Evolutionary conservation across 257 asterid genomes (phyloP).

Genomic region (Solanum raphanifolium): DNA sequence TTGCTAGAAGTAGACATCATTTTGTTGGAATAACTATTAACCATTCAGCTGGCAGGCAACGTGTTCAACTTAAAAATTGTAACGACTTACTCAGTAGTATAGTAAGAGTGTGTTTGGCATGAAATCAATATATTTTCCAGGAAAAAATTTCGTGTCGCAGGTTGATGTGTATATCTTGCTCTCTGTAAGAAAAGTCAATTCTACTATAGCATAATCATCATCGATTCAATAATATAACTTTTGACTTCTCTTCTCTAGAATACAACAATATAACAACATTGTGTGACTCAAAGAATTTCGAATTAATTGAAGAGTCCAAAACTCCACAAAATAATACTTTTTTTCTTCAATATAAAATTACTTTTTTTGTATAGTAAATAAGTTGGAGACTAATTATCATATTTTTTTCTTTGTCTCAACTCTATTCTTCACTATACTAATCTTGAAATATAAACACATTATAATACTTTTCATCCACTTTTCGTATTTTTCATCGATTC

Average conservation of each 20-base stretch:
- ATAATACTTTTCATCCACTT: too few species aligned
- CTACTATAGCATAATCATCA: too few species aligned
- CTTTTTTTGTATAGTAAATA: too few species aligned
- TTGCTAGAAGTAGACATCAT: background rate
- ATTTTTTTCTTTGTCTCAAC: background rate
- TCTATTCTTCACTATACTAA: background rate
- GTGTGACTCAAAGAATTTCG: too few species aligned
- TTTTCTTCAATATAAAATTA: too few species aligned
- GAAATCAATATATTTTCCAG: background rate
- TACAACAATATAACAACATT: background rate
- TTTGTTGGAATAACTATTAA: background rate
- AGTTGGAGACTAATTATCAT: too few species aligned
- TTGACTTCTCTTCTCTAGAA: background rate
- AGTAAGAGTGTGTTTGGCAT: background rate
- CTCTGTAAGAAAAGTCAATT: too few species aligned
- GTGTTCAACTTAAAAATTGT: background rate
- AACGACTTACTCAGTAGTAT: background rate
- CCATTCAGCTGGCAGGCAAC: background rate
- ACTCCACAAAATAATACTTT: background rate
- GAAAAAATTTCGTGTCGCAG: rapidly evolving
- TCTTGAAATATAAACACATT: background rate
- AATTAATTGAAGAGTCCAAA: too few species aligned
- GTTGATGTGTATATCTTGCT: too few species aligned
- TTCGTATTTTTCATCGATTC: background rate
- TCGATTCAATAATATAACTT: too few species aligned